These are phyloP conservation scores for Parmales sp. DNA, from an alignment of 108 stramenopile genomes.

Conservation along the genomic window DNA sequence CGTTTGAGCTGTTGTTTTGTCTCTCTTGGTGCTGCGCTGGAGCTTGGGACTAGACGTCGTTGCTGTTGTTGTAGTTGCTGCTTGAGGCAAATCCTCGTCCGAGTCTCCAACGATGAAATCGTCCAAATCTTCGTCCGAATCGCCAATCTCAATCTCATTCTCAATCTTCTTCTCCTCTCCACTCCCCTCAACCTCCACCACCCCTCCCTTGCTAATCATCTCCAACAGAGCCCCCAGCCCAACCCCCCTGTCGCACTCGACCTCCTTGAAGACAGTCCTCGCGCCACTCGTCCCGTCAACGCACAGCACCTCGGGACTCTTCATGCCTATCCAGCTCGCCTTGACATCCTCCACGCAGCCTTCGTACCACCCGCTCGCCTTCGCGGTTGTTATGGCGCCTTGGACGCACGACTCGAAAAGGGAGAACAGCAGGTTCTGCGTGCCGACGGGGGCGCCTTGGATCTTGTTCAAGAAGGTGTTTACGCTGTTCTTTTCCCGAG, in stretches of 20 bases:
- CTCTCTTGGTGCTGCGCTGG: background rate
- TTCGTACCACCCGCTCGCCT: slow-evolving; percentile 50
- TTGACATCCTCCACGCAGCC: slow-evolving; percentile 53
- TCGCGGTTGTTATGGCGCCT: slow-evolving; percentile 41
- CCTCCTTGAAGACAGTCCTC: slow-evolving; percentile 32
- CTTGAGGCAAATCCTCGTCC: slow-evolving; percentile 10
- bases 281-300: slow-evolving; percentile 42
- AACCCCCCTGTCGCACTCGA: background rate
- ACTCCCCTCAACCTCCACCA: background rate
- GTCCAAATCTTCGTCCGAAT: background rate
- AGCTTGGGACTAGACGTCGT: background rate
- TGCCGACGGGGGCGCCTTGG: slow-evolving; percentile 38
- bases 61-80: background rate
- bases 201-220: no score
- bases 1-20: slow-evolving; percentile 16
- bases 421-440: slow-evolving; percentile 43
- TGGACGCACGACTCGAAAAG: slow-evolving; percentile 46
- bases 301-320: slow-evolving; percentile 26
- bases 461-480: slow-evolving; percentile 49
- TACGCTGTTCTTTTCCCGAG: slow-evolving; percentile 3
- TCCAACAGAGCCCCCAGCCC: background rate
- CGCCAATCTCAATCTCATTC: background rate
- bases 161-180: background rate
- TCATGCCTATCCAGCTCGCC: slow-evolving; percentile 35
- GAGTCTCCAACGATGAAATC: slow-evolving; percentile 15